Percentiles rank a stretch among this genome's conserved stretches.
Evolutionary conservation across 257 asterid species (phyloP).

Genomic region (Solanum piurae): DNA sequence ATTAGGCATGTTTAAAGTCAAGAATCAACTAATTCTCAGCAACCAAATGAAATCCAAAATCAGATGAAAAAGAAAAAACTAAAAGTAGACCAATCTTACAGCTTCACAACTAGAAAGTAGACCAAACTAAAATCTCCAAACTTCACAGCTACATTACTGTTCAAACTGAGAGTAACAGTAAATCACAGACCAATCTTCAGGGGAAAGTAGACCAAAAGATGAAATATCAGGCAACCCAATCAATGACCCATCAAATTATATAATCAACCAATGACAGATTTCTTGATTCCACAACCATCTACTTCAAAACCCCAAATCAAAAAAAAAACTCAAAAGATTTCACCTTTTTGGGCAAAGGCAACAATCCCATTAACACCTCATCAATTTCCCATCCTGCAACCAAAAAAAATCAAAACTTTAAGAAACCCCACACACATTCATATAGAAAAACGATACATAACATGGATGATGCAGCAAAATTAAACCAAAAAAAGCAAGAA

Average conservation of each 20-base stretch:
- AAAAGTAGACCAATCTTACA: not conserved
- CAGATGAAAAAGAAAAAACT: not conserved
- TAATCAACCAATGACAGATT: not conserved
- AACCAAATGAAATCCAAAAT: not conserved
- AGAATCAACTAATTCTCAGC: not conserved
- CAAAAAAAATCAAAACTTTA: not conserved
- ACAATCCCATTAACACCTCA: not conserved
- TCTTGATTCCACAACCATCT: not conserved
- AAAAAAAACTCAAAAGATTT: not conserved
- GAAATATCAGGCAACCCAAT: not conserved
- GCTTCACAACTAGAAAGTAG: not conserved
- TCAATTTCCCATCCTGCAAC: not conserved
- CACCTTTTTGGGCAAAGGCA: not conserved
- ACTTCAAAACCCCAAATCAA: not conserved
- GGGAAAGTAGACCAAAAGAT: not conserved
- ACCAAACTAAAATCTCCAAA: not conserved
- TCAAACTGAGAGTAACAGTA: not conserved
- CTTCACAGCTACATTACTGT: not conserved
- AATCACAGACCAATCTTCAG: not conserved
- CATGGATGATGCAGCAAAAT: not conserved
- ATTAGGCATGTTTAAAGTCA: conserved; percentile 6
- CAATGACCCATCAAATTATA: not conserved
- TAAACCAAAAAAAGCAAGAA: not conserved
- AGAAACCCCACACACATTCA: not conserved
- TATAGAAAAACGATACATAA: not conserved